Evolutionary conservation across 2,329 filamentous ascomycete genomes (phyloP).

Genomic region (Rhynchosporium graminicola): DNA sequence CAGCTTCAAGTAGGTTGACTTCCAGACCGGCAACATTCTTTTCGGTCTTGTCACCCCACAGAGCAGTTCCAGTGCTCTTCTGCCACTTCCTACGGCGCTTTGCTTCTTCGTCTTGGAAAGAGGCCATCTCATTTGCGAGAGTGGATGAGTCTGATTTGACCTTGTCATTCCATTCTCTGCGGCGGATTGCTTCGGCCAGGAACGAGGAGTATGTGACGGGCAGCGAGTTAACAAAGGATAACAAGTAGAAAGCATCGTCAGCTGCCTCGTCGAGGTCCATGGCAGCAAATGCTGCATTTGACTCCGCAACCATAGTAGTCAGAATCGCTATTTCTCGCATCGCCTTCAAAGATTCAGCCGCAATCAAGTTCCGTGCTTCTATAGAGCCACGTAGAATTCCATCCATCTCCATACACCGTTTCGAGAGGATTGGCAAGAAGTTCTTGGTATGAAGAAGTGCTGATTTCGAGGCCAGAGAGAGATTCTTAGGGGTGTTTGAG

Average conservation of each 20-base stretch:
- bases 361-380: constrained; percentile 67
- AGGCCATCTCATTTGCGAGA: constrained; percentile 87
- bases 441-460: constrained; percentile 64
- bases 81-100: constrained; percentile 89
- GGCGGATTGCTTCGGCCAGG: constrained; percentile 79
- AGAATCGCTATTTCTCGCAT: constrained; percentile 84
- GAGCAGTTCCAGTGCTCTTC: constrained; percentile 74
- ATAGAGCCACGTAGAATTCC: constrained; percentile 59
- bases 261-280: constrained; percentile 75
- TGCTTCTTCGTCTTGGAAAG: constrained; percentile 89
- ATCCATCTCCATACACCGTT: constrained; percentile 60
- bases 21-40: constrained; percentile 75
- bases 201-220: constrained; percentile 90
- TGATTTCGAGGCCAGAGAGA: constrained; percentile 63
- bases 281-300: constrained; percentile 71
- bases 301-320: constrained; percentile 70
- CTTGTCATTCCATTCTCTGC: constrained; percentile 90
- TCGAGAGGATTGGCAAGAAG: constrained; percentile 58
- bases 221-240: constrained; percentile 78
- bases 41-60: constrained; percentile 65
- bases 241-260: constrained; percentile 75
- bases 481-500: constrained; percentile 64
- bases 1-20: constrained; percentile 79
- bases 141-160: constrained; percentile 84
- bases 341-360: constrained; percentile 65